Conservation (phyloP, 768 basidiomycete genomes). For the Podaxis sp. region DNA sequence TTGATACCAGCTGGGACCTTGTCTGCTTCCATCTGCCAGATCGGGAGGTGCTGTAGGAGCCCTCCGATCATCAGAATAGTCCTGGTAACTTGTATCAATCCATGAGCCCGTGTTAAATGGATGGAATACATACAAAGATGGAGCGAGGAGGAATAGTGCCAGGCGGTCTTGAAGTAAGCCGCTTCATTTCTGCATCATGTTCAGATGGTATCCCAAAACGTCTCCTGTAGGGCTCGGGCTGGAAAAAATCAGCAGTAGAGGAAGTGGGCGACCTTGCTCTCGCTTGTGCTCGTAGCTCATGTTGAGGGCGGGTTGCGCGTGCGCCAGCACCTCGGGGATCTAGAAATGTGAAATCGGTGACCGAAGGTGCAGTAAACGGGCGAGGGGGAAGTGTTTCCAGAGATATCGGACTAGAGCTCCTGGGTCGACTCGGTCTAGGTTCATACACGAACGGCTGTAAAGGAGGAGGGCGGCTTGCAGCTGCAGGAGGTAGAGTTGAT, state of each 20-base stretch:
- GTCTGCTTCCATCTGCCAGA: conserved; percentile 14
- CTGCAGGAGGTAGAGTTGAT: conserved; percentile 3
- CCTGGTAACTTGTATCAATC: neutral
- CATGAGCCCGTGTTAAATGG: neutral
- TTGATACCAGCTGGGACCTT: conserved; percentile 28
- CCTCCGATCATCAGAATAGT: neutral
- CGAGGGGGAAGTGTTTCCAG: conserved; percentile 13
- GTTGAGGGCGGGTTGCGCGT: neutral
- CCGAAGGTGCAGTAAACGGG: conserved; percentile 9
- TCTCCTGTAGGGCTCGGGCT: neutral
- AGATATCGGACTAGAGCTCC: conserved; percentile 15
- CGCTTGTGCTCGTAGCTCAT: neutral
- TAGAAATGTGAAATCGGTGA: neutral
- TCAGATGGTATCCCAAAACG: neutral
- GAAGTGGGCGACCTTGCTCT: neutral
- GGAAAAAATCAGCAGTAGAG: conserved; percentile 1
- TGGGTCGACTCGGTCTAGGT: conserved; percentile 10
- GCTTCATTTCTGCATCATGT: conserved; percentile 1
- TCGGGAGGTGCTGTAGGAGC: conserved; percentile 23
- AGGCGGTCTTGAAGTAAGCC: neutral
- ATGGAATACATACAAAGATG: neutral
- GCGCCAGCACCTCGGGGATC: conserved; percentile 1
- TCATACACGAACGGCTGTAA: conserved; percentile 15
- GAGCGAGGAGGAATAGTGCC: neutral
- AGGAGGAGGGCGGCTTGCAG: conserved; percentile 13